Base-by-base conservation (phyloP, 2,329 filamentous ascomycete species). In the Septoria linicola region DNA sequence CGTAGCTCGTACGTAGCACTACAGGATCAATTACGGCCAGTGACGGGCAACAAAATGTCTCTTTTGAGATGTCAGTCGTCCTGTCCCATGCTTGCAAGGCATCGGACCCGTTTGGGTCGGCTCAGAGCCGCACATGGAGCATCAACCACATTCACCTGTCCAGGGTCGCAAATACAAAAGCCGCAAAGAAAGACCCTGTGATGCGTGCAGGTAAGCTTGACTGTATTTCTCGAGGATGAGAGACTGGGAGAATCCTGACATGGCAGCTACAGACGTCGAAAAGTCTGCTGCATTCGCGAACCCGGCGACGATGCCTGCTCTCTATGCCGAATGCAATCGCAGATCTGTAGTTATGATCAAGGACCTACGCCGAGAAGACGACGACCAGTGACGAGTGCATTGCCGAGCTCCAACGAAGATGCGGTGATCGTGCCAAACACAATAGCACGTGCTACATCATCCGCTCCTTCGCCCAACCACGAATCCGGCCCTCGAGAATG, bases 271-370 rank as follows among this genome's bases (percentile, higher is more conserved):
- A 43, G 53, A 44, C 53, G 58, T 19, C 40, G 56, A 27, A 61
- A 61, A 45, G 59, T 61, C 13, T 61, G 59, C 51, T 61, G 59
- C 35, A 61, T 61, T 14, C 41, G 57, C 23, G 54, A 59, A 36
- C 48, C 54, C 31, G 59, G 59, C 27, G 59, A 61, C 32, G 57
- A 54, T 48, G 59, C 59, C 6, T 61, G 57, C 41, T 58, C 52
- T 17, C 41, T 59, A 8, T 55, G 55, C 36, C 52, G 57, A 14
- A 58, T 59, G 57, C 55, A 59, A 35, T 52, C 55, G 20, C 53
- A 51, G 7, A 40, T 25, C 27, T 61, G 59, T 30, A 41, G 53
- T 21, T 61, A 61, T 45, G 50, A 59, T 35, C 53, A 58, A 21
- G 59, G 59, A 20, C 59, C 59, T 17, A 61, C 59, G 25, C 57